Conservation (phyloP, 129 eudicot genomes). For the Flaveria ramosissima region DNA sequence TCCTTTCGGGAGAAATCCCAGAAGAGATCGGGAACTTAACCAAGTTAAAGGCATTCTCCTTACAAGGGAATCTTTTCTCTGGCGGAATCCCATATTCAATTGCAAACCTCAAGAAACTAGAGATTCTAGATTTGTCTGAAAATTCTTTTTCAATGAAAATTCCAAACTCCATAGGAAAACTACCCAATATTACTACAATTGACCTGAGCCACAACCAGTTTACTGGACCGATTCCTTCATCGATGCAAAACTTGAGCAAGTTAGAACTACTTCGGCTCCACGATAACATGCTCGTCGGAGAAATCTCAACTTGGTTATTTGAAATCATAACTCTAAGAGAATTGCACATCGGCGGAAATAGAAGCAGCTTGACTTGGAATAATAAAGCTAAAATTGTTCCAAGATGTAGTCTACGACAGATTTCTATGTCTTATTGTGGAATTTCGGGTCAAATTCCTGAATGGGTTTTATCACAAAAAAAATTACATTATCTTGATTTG, state of each 20-base stretch:
- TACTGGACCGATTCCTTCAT: conserved; percentile 46
- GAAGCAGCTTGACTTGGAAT: conserved; percentile 46
- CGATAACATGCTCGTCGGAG: conserved; percentile 45
- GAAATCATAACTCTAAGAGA: conserved; percentile 29
- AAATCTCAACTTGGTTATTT: conserved; percentile 56
- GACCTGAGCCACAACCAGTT: conserved; percentile 47
- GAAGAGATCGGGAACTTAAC: conserved; percentile 46
- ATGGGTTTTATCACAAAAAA: conserved; percentile 49
- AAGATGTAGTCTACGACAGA: conserved; percentile 32
- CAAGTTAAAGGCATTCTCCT: conserved; percentile 36
- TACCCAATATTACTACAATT: conserved; percentile 38
- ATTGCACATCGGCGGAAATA: conserved; percentile 44
- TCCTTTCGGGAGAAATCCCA: conserved; percentile 40
- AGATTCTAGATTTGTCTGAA: conserved; percentile 36
- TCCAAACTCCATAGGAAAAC: conserved; percentile 43
- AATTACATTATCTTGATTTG: conserved; percentile 43
- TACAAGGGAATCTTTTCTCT: conserved; percentile 37
- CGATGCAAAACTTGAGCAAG: conserved; percentile 40
- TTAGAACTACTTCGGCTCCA: conserved; percentile 40
- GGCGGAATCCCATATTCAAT: conserved; percentile 45
- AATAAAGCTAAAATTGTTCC: conserved; percentile 37
- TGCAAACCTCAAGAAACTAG: conserved; percentile 32
- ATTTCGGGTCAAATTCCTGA: conserved; percentile 41
- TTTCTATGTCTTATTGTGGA: conserved; percentile 40
- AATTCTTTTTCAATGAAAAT: conserved; percentile 44